Evolutionary conservation across 164 flowering plant genomes (phyloP), one percentile per base, ranked within the genome.

Genomic region (Taxillus chinensis): DNA sequence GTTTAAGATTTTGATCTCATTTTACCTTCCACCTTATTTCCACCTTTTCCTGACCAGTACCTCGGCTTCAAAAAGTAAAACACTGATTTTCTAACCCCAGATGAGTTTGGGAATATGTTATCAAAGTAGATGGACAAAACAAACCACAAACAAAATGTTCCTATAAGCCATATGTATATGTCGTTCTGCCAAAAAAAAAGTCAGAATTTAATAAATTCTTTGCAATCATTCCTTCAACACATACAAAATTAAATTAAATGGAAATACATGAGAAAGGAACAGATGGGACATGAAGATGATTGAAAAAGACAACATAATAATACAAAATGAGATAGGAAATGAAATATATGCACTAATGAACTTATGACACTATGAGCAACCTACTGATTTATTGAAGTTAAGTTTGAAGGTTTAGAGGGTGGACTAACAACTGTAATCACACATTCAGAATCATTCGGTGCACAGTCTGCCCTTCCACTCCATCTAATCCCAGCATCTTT

Each of bases 11-110:
- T n/a, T 11, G 49, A 54, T 39, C n/a, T 68, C 52, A 55, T 17
- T 64, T 27, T 78, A 95, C 96, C 98, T 87, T 75, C 73, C 60
- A 72, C 77, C 62, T 77, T 82, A 78, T 65, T 73, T 77, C 90
- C 96, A 67, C 95, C 96, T 76, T 62, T 86, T 62, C 98, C 96
- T 53, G 80, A 80, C 99, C 98, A 95, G 72, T 95, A 95, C 42
- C 86, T 80, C 57, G 92, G 95, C 43, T 69, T 83, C 64, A 89
- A 59, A 64, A 89, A 95, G 78, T 89, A 95, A 66, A 85, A 76
- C 48, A 73, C 13, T 55, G 98, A 75, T 80, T 91, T 95, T 69
- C 99, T 82, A 58, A 86, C 85, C 54, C 97, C 96, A 58, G 82
- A 76, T 46, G 89, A 65, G 64, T 88, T 87, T 52, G 96, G 96